Evolutionary conservation across 306 rosid genomes (phyloP).

Genomic region (Cucumis melo): DNA sequence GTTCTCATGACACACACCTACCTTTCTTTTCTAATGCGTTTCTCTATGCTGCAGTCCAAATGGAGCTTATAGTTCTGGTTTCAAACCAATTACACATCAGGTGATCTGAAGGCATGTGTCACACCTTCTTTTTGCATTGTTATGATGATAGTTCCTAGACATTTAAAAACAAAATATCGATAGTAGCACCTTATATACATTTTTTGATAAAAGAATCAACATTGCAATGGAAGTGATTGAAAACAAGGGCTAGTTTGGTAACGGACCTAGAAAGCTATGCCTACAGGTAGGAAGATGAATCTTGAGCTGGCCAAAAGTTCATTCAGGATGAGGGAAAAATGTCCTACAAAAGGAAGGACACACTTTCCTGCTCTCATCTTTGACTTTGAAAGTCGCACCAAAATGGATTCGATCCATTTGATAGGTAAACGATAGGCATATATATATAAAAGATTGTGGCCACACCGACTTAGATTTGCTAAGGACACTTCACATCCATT

Average conservation of each 20-base stretch:
- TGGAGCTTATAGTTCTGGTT: conserved; percentile 95
- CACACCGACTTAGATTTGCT: too few species aligned
- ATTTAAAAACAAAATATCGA: neutral
- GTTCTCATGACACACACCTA: neutral
- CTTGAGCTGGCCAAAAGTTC: too few species aligned
- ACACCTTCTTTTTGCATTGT: conserved; percentile 5
- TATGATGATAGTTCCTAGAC: neutral
- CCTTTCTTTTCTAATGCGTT: neutral
- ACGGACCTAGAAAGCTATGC: too few species aligned
- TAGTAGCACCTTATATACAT: neutral
- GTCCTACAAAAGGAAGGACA: too few species aligned
- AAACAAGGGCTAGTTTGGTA: neutral
- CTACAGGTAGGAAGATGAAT: too few species aligned
- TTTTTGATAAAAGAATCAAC: neutral
- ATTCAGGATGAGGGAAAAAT: too few species aligned
- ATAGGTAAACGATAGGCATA: too few species aligned
- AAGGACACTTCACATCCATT: too few species aligned
- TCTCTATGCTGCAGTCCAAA: conserved; percentile 54
- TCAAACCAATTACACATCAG: conserved; percentile 96
- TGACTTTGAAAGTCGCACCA: too few species aligned
- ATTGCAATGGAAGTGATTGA: neutral
- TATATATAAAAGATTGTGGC: too few species aligned
- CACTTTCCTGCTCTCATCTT: too few species aligned
- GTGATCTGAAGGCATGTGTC: conserved; percentile 56
- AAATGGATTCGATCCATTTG: too few species aligned